Evolutionary conservation across 2,329 filamentous ascomycete species (phyloP), one percentile per base, ranked within the genome.

Genomic region (Dendrostoma leiphaemia): DNA sequence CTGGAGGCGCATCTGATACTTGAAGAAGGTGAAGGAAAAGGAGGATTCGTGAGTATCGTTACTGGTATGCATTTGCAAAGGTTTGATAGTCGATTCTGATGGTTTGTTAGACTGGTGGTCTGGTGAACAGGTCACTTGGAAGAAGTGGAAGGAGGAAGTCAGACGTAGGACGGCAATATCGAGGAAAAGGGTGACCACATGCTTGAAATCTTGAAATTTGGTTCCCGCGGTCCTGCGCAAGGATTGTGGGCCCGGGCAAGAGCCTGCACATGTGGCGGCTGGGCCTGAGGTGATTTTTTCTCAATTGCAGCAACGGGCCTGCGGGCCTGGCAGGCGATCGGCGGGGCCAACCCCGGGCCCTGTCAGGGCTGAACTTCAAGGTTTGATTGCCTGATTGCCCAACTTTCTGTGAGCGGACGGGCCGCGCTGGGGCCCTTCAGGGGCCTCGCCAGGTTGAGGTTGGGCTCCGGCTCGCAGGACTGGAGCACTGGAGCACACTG

Each of bases 1-100:
- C 62, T 74, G 72, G 66, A 74, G 67, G 70, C 77, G 79, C 81
- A 84, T 84, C 78, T 82, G 80, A 77, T 73, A 74, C 66, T 73
- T 74, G 71, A 79, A 78, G 65, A 77, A 77, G 29, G 44, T 32
- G 64, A 75, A 76, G 62, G 75, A 71, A 62, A 74, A 72, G 59
- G 68, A 70, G 59, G 38, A 38, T 23, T 68, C 64, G 68, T 73
- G 66, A 63, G 64, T 66, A 60, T 71, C 68, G 65, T 71, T 71
- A 74, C 75, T 72, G 74, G 73, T 77, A 81, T 80, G 79, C 81
- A 84, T 84, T 83, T 69, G 77, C 69, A 17, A 32, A 58, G 63
- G 57, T 52, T 44, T 54, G 51, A 21, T 52, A 53, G 41, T 58
- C 53, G 53, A 37, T 41, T 56, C 45, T 54, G 60, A 50, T 48